A percentile compares a stretch with the other conserved stretches of the same genome.
Conservation (phyloP, 345 rosid species). For the Eucalyptus sp. region DNA sequence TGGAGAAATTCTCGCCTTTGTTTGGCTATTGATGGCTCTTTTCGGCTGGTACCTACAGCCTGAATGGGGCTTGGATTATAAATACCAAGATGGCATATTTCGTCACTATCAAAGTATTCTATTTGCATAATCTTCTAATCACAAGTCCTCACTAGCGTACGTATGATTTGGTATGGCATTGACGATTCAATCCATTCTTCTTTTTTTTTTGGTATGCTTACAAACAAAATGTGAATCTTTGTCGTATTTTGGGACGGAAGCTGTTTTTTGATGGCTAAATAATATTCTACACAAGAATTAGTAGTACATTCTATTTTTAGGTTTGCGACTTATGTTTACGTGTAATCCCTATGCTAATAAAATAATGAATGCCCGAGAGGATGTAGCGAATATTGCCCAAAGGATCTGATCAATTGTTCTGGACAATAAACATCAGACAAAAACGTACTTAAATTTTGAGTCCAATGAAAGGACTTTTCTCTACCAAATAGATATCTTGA, state of each 20-base stretch:
- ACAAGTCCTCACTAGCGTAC: background rate
- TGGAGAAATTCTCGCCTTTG: background rate
- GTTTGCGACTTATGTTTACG: background rate
- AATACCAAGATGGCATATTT: background rate
- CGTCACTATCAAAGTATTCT: background rate
- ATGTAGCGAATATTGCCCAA: background rate
- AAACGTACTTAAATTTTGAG: background rate
- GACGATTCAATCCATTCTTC: background rate
- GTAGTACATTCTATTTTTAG: background rate
- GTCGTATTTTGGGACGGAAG: background rate
- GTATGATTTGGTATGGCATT: background rate
- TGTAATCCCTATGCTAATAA: background rate
- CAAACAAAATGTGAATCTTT: background rate
- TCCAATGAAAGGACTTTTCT: background rate
- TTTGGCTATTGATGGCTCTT: background rate
- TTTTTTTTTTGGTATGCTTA: too few relatives aligned
- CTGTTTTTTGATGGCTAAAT: background rate
- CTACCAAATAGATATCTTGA: background rate
- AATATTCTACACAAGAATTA: background rate
- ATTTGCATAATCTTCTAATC: background rate
- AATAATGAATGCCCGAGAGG: background rate
- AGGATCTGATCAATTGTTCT: background rate
- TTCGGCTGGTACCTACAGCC: background rate
- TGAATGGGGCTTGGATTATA: background rate
- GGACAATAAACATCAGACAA: accelerated